These are phyloP conservation scores for Apiotrichum mycotoxinovorans DNA, from an alignment of 1,284 basidiomycete genomes.

Conservation along the genomic window DNA sequence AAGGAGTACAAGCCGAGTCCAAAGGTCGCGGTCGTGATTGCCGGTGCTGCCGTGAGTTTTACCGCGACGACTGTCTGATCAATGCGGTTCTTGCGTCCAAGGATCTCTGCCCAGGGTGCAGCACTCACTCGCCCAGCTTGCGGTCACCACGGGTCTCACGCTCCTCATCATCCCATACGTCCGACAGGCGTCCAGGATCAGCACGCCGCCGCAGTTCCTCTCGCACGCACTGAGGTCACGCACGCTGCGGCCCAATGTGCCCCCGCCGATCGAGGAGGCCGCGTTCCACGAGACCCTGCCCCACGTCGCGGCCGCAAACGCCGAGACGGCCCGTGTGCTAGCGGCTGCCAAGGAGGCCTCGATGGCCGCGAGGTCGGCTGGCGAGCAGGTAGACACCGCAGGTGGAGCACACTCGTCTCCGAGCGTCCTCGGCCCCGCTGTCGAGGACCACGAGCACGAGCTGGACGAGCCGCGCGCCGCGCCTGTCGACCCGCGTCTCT, in stretches of 20 bases:
- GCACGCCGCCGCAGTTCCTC: slow-evolving; percentile 26
- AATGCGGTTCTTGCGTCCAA: background rate
- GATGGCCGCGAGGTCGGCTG: background rate
- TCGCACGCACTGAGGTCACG: slow-evolving; percentile 19
- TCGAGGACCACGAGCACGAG: slow-evolving; percentile 7
- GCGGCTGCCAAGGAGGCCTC: background rate
- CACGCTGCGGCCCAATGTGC: slow-evolving; percentile 2
- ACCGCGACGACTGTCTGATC: background rate
- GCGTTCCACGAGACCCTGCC: slow-evolving; percentile 3
- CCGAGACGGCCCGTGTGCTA: background rate
- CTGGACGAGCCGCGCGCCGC: background rate
- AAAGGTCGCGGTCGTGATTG: slow-evolving; percentile 39
- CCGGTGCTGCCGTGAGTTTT: slow-evolving; percentile 38
- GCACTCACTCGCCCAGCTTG: slow-evolving; percentile 27
- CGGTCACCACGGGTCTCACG: slow-evolving; percentile 37
- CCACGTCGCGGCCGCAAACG: background rate
- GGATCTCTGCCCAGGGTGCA: too few relatives aligned
- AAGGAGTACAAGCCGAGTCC: slow-evolving; percentile 26
- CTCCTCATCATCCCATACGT: slow-evolving; percentile 35
- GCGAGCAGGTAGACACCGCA: background rate
- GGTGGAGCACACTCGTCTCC: background rate
- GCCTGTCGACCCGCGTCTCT: background rate
- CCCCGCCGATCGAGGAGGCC: background rate
- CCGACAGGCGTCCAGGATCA: slow-evolving; percentile 31
- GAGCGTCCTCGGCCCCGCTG: background rate